A percentile compares a stretch with the other conserved stretches of the same genome.
phyloP scores from a whole-genome alignment of 208 protist species.

The Novymonas esmeraldas region DNA sequence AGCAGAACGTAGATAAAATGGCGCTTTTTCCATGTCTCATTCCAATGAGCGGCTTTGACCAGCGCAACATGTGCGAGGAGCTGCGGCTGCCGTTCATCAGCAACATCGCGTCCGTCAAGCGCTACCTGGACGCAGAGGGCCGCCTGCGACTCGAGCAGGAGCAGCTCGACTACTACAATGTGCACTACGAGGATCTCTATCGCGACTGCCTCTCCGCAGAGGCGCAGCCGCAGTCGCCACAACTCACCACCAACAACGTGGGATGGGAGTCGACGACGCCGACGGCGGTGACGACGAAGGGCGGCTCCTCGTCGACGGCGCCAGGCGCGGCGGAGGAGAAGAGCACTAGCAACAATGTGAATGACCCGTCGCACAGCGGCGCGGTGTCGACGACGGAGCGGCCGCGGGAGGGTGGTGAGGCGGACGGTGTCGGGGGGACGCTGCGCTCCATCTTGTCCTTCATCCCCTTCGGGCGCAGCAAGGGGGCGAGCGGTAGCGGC shows the following conservation, averaged over 20 bases:
- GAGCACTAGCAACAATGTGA: neutral
- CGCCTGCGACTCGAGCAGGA: slow-evolving; percentile 16
- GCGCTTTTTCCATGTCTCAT: slow-evolving; percentile 62
- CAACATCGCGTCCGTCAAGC: slow-evolving; percentile 19
- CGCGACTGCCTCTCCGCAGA: neutral
- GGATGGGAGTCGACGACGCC: too few species aligned
- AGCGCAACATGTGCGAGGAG: slow-evolving; percentile 43
- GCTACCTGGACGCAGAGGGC: slow-evolving; percentile 15
- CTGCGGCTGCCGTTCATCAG: slow-evolving; percentile 40
- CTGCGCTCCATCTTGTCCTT: slow-evolving; percentile 19
- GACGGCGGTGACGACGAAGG: too few species aligned
- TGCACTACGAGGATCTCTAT: slow-evolving; percentile 21
- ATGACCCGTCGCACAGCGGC: too few species aligned
- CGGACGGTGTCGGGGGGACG: neutral
- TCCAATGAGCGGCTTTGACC: slow-evolving; percentile 55
- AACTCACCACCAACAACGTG: too few species aligned
- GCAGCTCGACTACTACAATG: slow-evolving; percentile 29
- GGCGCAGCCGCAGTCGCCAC: neutral
- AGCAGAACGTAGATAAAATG: slow-evolving; percentile 58
- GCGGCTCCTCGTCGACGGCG: too few species aligned
- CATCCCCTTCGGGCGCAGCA: neutral
- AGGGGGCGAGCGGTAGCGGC: neutral
- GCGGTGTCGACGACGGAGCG: neutral
- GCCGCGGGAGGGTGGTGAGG: neutral
- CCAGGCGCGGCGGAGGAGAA: neutral